Conservation (phyloP, 2,329 filamentous ascomycete species). For the Dryadomyces sulphureus region DNA sequence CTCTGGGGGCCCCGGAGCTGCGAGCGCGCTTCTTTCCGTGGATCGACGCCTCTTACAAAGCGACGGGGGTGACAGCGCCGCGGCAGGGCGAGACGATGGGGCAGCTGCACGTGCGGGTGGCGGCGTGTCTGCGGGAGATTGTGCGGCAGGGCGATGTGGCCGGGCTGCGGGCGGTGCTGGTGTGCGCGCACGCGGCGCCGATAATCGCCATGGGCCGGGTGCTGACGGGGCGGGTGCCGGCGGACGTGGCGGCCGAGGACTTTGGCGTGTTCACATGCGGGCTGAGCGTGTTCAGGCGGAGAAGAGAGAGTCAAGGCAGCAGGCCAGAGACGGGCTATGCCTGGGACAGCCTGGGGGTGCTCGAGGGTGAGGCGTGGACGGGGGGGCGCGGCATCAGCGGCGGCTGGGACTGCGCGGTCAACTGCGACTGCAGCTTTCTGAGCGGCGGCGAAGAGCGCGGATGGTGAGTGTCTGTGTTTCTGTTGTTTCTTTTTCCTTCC, state of each 20-base stretch:
- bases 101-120: constrained; percentile 67
- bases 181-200: constrained; percentile 82
- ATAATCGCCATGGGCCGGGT: constrained; percentile 76
- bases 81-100: constrained; percentile 64
- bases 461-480: constrained; percentile 10
- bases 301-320: constrained; percentile 8
- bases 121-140: constrained; percentile 52
- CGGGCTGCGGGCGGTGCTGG: constrained; percentile 53
- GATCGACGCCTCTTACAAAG: constrained; percentile 36
- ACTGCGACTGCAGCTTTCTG: constrained; percentile 40
- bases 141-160: constrained; percentile 59
- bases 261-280: constrained; percentile 78
- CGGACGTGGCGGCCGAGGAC: constrained; percentile 57
- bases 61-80: constrained; percentile 51
- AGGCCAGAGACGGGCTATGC: not conserved
- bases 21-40: constrained; percentile 50
- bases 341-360: constrained; percentile 5
- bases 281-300: constrained; percentile 46
- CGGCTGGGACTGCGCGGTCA: constrained; percentile 65
- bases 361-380: constrained; percentile 30
- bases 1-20: constrained; percentile 50
- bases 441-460: constrained; percentile 12
- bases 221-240: constrained; percentile 65
- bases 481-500: not conserved
- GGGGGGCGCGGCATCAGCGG: constrained; percentile 49